phyloP scores from a whole-genome alignment of 2,329 filamentous ascomycete species.

The Paraconiothyrium brasiliense region DNA sequence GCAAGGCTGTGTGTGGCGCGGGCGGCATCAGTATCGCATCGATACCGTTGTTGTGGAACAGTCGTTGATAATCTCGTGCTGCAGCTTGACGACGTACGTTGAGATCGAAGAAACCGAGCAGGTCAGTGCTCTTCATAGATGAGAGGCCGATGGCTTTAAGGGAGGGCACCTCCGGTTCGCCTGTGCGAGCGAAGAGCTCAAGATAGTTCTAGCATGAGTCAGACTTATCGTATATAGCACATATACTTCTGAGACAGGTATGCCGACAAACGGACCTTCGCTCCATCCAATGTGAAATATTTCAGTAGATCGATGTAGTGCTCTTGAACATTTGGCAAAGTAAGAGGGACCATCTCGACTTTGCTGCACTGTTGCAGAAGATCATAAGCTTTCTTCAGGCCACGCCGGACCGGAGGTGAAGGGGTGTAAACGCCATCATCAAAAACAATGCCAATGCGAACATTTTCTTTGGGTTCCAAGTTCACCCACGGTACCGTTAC shows the following conservation, averaged over 20 bases:
- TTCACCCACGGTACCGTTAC: slow-evolving; percentile 21
- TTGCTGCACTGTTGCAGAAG: slow-evolving; percentile 10
- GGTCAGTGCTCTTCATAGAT: slow-evolving; percentile 6
- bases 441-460: slow-evolving; percentile 20
- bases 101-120: slow-evolving; percentile 17
- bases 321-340: slow-evolving; percentile 17
- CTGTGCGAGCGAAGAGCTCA: slow-evolving; percentile 15
- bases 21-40: slow-evolving; percentile 31
- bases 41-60: slow-evolving; percentile 26
- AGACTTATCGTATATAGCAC: not conserved
- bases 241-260: too few species aligned
- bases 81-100: slow-evolving; percentile 17
- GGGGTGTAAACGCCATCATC: slow-evolving; percentile 21
- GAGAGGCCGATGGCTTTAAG: slow-evolving; percentile 12
- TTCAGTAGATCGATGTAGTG: slow-evolving; percentile 12
- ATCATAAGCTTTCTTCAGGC: slow-evolving; percentile 18
- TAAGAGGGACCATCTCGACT: slow-evolving; percentile 17
- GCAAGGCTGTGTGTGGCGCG: slow-evolving; percentile 28
- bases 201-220: slow-evolving; percentile 2
- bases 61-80: slow-evolving; percentile 26
- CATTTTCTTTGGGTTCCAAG: not conserved
- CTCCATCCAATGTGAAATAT: slow-evolving; percentile 17
- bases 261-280: slow-evolving; percentile 13
- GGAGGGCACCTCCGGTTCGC: slow-evolving; percentile 17
- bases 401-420: slow-evolving; percentile 21